Conservation (phyloP, 805 yeast species). For the Cyberlindnera bimundalis region DNA sequence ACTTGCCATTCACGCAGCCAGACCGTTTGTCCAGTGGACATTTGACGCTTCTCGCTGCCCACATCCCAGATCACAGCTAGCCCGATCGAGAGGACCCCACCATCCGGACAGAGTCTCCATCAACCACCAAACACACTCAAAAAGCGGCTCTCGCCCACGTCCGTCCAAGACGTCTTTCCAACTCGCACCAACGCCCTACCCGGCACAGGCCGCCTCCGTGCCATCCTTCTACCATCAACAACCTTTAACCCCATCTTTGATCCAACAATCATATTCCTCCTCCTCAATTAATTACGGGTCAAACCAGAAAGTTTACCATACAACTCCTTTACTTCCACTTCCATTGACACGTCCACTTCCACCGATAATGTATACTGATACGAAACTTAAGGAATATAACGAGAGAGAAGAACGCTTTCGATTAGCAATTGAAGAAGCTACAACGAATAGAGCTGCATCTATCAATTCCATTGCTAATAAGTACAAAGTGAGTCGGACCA, state of each 20-base stretch:
- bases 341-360: conserved; percentile 14
- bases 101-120: conserved; percentile 3
- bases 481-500: conserved; percentile 26
- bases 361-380: conserved; percentile 24
- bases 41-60: conserved; percentile 1
- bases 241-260: no score
- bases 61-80: conserved; percentile 3
- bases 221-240: background rate
- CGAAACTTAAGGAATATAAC: conserved; percentile 29
- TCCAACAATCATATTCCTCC: no score
- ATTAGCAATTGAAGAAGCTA: conserved; percentile 28
- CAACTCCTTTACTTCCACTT: conserved; percentile 8
- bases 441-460: conserved; percentile 26
- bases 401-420: conserved; percentile 29
- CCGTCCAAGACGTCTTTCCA: conserved; percentile 6
- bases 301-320: background rate
- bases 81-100: conserved; percentile 1
- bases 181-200: conserved; percentile 7
- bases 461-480: conserved; percentile 30
- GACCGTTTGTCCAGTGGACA: conserved; percentile 2
- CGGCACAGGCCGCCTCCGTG: conserved; percentile 6
- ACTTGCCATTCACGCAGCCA: background rate
- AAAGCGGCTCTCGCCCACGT: conserved; percentile 8
- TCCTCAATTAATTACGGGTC: background rate
- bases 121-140: conserved; percentile 5